These are phyloP conservation scores for Chalara sp. DNA, from an alignment of 2,329 filamentous ascomycete species.

Conservation along the genomic window DNA sequence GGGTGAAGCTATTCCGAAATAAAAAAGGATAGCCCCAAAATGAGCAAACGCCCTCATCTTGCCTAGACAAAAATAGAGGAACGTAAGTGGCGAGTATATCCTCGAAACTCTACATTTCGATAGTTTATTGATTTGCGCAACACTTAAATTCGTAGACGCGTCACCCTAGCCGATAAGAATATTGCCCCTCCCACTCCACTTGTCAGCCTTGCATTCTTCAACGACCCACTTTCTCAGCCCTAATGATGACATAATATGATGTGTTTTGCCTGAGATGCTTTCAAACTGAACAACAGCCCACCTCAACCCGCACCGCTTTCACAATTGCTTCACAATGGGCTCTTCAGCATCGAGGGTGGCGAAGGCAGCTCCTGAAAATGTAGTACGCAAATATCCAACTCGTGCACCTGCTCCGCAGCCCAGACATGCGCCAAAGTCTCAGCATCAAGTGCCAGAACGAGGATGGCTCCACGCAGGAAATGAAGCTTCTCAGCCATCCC, in stretches of 20 bases:
- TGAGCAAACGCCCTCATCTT: too few relatives aligned
- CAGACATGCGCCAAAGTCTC: background rate
- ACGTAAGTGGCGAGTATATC: too few relatives aligned
- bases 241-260: background rate
- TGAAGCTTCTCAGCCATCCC: background rate
- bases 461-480: conserved; percentile 2
- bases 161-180: background rate
- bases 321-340: conserved; percentile 22
- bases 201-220: background rate
- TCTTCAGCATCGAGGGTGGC: conserved; percentile 21
- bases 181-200: background rate
- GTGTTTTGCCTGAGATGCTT: too few relatives aligned
- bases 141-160: background rate
- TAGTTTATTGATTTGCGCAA: background rate
- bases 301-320: too few relatives aligned
- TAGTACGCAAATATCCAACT: conserved; percentile 25
- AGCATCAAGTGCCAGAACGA: conserved; percentile 6
- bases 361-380: conserved; percentile 12
- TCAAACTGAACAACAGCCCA: too few relatives aligned
- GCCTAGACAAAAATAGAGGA: too few relatives aligned
- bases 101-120: too few relatives aligned
- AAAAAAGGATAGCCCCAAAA: too few relatives aligned
- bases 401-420: conserved; percentile 12
- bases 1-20: background rate
- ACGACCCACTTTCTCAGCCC: background rate